These are phyloP conservation scores for Xerocomus spinulosus DNA, from an alignment of 768 basidiomycete genomes.

Conservation along the genomic window DNA sequence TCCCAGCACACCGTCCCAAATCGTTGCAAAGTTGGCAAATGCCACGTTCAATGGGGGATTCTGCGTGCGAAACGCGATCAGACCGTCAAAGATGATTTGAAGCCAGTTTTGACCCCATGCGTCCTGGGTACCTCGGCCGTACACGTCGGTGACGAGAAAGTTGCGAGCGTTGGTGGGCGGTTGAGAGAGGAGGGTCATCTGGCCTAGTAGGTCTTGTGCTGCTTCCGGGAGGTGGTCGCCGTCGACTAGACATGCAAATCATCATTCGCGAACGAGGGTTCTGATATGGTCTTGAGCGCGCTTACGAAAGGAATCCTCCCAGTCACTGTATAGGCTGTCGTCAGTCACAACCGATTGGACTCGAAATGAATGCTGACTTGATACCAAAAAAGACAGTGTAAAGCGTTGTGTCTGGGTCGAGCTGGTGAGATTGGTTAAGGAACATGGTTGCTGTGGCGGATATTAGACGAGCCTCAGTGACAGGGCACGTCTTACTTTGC, in stretches of 20 bases:
- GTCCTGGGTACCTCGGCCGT: slow-evolving; percentile 42
- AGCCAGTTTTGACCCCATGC: slow-evolving; percentile 44
- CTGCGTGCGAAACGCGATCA: slow-evolving; percentile 32
- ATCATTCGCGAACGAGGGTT: neutral
- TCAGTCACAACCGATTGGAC: slow-evolving; percentile 1
- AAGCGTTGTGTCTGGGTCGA: slow-evolving; percentile 45
- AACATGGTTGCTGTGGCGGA: slow-evolving; percentile 37
- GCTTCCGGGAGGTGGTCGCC: slow-evolving; percentile 45
- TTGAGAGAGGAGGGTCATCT: slow-evolving; percentile 43
- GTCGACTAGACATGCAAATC: slow-evolving; percentile 29
- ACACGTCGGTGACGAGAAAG: slow-evolving; percentile 48
- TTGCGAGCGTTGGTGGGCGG: slow-evolving; percentile 48
- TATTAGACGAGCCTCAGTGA: neutral
- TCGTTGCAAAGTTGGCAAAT: slow-evolving; percentile 44
- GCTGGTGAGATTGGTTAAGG: slow-evolving; percentile 38
- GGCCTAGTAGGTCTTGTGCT: slow-evolving; percentile 39
- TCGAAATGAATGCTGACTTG: slow-evolving; percentile 34
- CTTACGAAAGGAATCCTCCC: slow-evolving; percentile 40
- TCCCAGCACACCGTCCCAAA: slow-evolving; percentile 48
- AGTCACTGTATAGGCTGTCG: slow-evolving; percentile 34
- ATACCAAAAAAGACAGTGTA: slow-evolving; percentile 54
- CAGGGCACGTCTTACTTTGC: slow-evolving; percentile 33
- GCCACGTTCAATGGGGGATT: slow-evolving; percentile 36
- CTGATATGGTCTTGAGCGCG: neutral
- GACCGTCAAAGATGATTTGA: slow-evolving; percentile 41